Percentiles rank a stretch among this genome's conserved stretches.
These are phyloP conservation scores for Pseudozyma sp. DNA, from an alignment of 1,284 basidiomycete genomes.

Conservation along the genomic window DNA sequence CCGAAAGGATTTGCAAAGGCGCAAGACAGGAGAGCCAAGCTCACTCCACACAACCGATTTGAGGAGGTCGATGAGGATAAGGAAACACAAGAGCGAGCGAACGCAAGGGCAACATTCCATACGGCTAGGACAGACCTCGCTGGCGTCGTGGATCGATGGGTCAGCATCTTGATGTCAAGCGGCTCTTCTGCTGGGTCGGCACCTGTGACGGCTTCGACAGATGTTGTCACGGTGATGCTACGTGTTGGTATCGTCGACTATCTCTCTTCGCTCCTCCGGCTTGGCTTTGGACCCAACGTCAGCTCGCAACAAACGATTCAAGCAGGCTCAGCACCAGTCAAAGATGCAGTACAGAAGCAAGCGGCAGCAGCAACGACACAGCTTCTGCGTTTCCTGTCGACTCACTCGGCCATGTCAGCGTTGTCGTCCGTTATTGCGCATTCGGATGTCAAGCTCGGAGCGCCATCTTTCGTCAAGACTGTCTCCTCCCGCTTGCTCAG, in stretches of 20 bases:
- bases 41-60: constrained; percentile 35
- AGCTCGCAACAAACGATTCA: not conserved
- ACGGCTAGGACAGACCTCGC: constrained; percentile 20
- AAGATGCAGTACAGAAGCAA: constrained; percentile 27
- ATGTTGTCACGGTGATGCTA: constrained; percentile 39
- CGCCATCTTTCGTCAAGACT: constrained; percentile 49
- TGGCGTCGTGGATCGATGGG: constrained; percentile 13
- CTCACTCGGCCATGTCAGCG: constrained; percentile 44
- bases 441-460: constrained; percentile 22
- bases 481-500: constrained; percentile 53
- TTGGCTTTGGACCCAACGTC: constrained; percentile 38
- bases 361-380: constrained; percentile 33
- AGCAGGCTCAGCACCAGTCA: constrained; percentile 4
- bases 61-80: constrained; percentile 42
- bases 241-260: constrained; percentile 45
- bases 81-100: constrained; percentile 10
- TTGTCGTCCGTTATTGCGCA: constrained; percentile 45
- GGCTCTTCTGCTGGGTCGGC: not conserved
- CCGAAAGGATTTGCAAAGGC: constrained; percentile 21
- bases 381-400: constrained; percentile 36
- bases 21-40: constrained; percentile 10
- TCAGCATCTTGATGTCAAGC: constrained; percentile 14
- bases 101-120: constrained; percentile 15
- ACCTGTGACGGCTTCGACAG: constrained; percentile 16
- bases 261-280: constrained; percentile 37